phyloP scores from a whole-genome alignment of 768 basidiomycete species.

The Daedaleopsis nitida region DNA sequence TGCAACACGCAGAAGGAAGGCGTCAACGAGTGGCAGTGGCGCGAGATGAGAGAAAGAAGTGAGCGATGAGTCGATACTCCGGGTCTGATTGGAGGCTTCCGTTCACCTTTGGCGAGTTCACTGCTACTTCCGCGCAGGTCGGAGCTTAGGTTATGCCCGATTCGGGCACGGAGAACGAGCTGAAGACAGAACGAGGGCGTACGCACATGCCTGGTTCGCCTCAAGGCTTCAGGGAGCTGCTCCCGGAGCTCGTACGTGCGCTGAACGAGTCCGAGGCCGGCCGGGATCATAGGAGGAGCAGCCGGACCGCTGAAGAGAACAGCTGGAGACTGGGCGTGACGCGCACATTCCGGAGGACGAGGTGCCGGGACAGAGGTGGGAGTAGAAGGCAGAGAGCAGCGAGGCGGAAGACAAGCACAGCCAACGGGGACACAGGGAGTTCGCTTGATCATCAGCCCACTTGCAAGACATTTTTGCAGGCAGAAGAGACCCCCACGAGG shows the following conservation, averaged over 20 bases:
- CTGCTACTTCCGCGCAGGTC: conserved; percentile 5
- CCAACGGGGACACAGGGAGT: conserved; percentile 5
- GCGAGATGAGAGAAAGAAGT: background rate
- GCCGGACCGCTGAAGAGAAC: background rate
- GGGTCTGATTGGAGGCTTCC: background rate
- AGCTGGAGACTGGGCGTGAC: background rate
- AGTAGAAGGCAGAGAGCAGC: background rate
- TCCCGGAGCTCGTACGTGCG: no score
- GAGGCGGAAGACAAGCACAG: conserved; percentile 13
- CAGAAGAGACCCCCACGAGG: background rate
- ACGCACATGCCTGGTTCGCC: background rate
- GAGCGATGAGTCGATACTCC: background rate
- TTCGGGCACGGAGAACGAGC: conserved; percentile 10
- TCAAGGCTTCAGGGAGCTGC: background rate
- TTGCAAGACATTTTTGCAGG: background rate
- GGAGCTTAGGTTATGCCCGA: conserved; percentile 18
- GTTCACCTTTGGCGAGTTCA: background rate
- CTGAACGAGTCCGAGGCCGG: background rate
- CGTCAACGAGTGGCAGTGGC: background rate
- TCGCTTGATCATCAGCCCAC: conserved; percentile 13
- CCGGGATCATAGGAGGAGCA: background rate
- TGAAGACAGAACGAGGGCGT: background rate
- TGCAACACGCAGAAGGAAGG: no score
- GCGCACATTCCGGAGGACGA: background rate
- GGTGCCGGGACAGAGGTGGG: background rate